These are phyloP conservation scores for Termitomyces sp. DNA, from an alignment of 768 basidiomycete species.

Conservation along the genomic window DNA sequence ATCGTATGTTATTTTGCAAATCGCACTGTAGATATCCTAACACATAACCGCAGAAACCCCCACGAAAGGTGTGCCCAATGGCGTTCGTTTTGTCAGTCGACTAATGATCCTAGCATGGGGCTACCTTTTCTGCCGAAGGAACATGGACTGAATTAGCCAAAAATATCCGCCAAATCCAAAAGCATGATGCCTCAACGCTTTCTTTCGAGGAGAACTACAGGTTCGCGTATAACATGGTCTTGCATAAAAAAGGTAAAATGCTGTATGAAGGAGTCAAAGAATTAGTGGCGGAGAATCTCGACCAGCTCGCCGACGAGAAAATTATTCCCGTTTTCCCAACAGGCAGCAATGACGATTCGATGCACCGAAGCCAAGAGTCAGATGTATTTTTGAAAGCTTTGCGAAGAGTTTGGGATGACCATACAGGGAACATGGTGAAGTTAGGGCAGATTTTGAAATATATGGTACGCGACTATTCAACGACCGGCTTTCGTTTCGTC, in stretches of 20 bases:
- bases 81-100: neutral
- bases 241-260: conserved; percentile 35
- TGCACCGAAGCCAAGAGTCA: conserved; percentile 77
- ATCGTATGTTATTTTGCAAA: conserved; percentile 35
- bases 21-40: conserved; percentile 5
- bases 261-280: conserved; percentile 82
- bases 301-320: conserved; percentile 67
- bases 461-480: conserved; percentile 61
- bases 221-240: conserved; percentile 20
- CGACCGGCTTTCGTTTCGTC: neutral
- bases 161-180: conserved; percentile 93
- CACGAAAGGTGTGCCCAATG: conserved; percentile 33
- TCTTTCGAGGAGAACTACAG: conserved; percentile 52
- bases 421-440: conserved; percentile 83
- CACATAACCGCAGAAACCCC: conserved; percentile 34
- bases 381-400: conserved; percentile 83
- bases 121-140: conserved; percentile 73
- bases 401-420: conserved; percentile 90
- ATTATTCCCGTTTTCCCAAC: conserved; percentile 85
- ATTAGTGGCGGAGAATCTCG: conserved; percentile 81
- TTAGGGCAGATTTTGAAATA: conserved; percentile 90
- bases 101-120: conserved; percentile 53
- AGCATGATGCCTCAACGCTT: conserved; percentile 86
- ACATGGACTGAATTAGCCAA: conserved; percentile 78
- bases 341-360: conserved; percentile 58